These are phyloP conservation scores for Astrocystis sublimbata DNA, from an alignment of 495 filamentous ascomycete genomes.

Conservation along the genomic window DNA sequence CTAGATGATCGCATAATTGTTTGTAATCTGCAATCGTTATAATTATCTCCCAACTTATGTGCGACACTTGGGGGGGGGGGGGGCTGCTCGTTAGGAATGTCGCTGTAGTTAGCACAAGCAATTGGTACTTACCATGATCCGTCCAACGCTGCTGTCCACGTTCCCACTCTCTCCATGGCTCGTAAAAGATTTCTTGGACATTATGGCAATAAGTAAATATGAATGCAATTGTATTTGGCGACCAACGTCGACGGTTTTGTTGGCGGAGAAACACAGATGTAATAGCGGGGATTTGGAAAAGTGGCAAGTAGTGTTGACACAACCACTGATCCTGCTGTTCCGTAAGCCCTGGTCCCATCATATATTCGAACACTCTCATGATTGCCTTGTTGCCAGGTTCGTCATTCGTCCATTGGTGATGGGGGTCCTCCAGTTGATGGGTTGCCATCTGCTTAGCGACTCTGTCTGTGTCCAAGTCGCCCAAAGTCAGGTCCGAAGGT, in stretches of 20 bases:
- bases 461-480: constrained; percentile 25
- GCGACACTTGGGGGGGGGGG: no score
- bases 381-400: no score
- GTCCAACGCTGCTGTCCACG: constrained; percentile 22
- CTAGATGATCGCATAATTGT: no score
- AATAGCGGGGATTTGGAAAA: constrained; percentile 33
- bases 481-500: constrained; percentile 35
- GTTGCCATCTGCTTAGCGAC: constrained; percentile 20
- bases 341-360: no score
- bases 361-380: no score
- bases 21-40: no score
- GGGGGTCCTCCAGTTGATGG: no score
- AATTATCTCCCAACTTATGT: no score
- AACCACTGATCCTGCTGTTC: constrained; percentile 38
- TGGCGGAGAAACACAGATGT: constrained; percentile 36
- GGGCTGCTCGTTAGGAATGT: no score
- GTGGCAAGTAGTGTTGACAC: no score
- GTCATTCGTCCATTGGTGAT: no score
- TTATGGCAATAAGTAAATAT: constrained; percentile 36
- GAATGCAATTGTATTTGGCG: constrained; percentile 29
- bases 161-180: constrained; percentile 38
- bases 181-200: constrained; percentile 38
- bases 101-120: constrained; percentile 19
- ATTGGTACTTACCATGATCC: constrained; percentile 28
- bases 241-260: constrained; percentile 39